These are phyloP conservation scores for Solanum hybrid DNA, from an alignment of 305 asterid species.

Conservation along the genomic window DNA sequence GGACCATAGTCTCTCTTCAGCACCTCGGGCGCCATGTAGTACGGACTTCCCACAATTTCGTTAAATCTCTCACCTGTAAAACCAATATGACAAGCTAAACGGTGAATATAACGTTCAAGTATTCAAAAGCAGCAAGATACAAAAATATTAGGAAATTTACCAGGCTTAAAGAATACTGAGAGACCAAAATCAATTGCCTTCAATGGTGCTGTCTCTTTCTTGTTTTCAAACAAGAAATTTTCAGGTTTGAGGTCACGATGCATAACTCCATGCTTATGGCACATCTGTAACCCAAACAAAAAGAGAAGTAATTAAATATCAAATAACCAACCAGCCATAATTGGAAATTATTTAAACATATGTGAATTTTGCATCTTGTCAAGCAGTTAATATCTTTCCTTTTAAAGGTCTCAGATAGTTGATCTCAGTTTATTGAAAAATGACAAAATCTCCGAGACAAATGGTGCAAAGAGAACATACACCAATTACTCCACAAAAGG, in stretches of 20 bases:
- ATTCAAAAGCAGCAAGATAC: neutral
- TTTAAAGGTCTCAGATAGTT: neutral
- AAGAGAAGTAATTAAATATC: neutral
- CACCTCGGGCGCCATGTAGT: constrained; percentile 84
- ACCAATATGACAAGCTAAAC: neutral
- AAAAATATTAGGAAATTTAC: constrained; percentile 20
- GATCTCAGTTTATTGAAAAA: neutral
- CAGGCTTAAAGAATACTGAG: constrained; percentile 73
- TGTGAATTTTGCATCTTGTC: neutral
- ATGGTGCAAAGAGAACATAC: neutral
- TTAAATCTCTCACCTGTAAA: constrained; percentile 58
- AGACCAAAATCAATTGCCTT: constrained; percentile 87
- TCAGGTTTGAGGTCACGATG: constrained; percentile 89
- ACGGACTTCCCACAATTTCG: constrained; percentile 83
- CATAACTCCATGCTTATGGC: constrained; percentile 78
- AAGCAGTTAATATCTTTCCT: neutral
- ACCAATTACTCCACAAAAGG: neutral
- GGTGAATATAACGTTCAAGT: neutral
- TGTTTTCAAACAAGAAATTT: constrained; percentile 68
- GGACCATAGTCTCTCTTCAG: constrained; percentile 66
- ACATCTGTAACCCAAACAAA: constrained; percentile 32
- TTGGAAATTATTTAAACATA: neutral
- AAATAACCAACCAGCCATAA: neutral
- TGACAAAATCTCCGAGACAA: neutral
- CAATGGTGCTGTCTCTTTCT: constrained; percentile 63